phyloP scores from a whole-genome alignment of 2,329 filamentous ascomycete species.

The Raffaelea albimanens region DNA sequence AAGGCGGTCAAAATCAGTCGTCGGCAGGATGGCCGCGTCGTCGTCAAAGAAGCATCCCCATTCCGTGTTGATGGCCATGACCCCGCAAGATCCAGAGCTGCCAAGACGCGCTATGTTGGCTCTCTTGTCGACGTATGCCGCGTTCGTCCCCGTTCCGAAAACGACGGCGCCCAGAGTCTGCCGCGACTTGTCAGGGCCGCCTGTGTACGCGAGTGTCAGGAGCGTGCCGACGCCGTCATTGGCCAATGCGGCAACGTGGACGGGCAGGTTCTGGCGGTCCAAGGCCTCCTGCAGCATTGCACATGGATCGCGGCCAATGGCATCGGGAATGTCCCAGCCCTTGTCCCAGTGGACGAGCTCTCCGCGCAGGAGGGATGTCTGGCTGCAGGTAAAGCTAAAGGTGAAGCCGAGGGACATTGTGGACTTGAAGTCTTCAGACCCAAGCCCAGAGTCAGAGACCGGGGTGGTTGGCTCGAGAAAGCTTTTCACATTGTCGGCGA shows the following conservation, averaged over 20 bases:
- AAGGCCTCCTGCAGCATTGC: constrained; percentile 80
- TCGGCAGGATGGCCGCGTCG: constrained; percentile 73
- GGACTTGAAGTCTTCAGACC: constrained; percentile 48
- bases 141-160: constrained; percentile 94
- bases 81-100: constrained; percentile 49
- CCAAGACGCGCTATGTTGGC: constrained; percentile 58
- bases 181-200: constrained; percentile 34
- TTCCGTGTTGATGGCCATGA: constrained; percentile 97
- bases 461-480: constrained; percentile 61
- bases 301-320: constrained; percentile 88
- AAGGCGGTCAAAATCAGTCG: constrained; percentile 69
- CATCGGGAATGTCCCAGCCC: constrained; percentile 89
- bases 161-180: constrained; percentile 69
- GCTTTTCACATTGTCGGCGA: constrained; percentile 83
- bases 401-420: constrained; percentile 81
- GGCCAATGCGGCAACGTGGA: constrained; percentile 90
- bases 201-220: constrained; percentile 79
- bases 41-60: constrained; percentile 99
- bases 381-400: constrained; percentile 92
- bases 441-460: constrained; percentile 8
- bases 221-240: constrained; percentile 97
- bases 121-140: constrained; percentile 77
- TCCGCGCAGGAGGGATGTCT: constrained; percentile 88
- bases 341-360: constrained; percentile 95
- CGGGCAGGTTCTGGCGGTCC: constrained; percentile 72